Evolutionary conservation across 805 yeast genomes (phyloP).

Genomic region (Kuraishia molischiana): DNA sequence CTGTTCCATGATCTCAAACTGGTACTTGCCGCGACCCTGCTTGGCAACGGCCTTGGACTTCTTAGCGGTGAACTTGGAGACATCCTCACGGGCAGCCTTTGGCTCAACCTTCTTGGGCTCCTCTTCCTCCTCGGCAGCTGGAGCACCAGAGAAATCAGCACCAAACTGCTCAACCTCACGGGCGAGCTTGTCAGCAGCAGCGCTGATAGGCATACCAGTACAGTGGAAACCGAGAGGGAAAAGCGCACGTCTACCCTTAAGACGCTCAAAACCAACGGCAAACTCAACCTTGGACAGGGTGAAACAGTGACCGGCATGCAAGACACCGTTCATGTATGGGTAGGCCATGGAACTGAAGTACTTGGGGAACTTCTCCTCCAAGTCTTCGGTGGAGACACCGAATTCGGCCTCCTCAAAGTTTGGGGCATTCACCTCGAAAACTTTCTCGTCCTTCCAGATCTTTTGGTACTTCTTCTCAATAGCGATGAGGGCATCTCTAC

Average conservation of each 20-base stretch:
- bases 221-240: conserved; percentile 98
- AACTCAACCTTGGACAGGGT: conserved; percentile 92
- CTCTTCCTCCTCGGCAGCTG: conserved; percentile 49
- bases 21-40: conserved; percentile 89
- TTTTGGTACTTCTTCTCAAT: conserved; percentile 85
- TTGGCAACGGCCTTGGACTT: conserved; percentile 93
- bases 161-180: conserved; percentile 94
- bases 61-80: conserved; percentile 84
- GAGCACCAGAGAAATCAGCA: conserved; percentile 58
- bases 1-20: conserved; percentile 94
- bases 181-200: conserved; percentile 90
- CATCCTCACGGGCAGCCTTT: conserved; percentile 52
- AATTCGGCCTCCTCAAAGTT: conserved; percentile 51
- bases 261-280: conserved; percentile 87
- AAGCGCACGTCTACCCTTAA: conserved; percentile 85
- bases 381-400: conserved; percentile 50
- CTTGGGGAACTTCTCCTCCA: conserved; percentile 76
- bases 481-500: conserved; percentile 88
- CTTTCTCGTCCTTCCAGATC: conserved; percentile 78
- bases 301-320: conserved; percentile 96
- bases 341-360: conserved; percentile 92
- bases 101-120: conserved; percentile 22
- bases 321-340: conserved; percentile 97
- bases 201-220: conserved; percentile 97
- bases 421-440: conserved; percentile 87